Evolutionary conservation across 2,329 filamentous ascomycete species (phyloP), one percentile per base, ranked within the genome.

Genomic region (Xylaria sp.): DNA sequence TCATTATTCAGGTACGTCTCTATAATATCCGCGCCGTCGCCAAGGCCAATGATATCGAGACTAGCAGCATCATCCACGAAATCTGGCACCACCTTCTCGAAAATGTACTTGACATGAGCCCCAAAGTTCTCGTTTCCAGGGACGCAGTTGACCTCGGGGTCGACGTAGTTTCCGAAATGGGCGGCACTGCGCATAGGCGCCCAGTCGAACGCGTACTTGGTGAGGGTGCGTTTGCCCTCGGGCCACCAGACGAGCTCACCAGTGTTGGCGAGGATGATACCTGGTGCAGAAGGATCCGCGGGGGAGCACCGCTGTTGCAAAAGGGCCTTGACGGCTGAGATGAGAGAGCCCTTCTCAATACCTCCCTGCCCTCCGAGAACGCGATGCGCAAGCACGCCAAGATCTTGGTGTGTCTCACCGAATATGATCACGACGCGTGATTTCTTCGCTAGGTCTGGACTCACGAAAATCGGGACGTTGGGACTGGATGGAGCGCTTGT

Each of bases 221-320:
- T 91, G 68, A 97, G 82, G 0, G 89, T 83, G 57, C 86, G 85
- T 60, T 84, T 80, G 1, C 85, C 85, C 60, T 87, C 85, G 46
- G 91, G 88, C 78, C 91, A 93, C 90, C 93, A 97, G 74, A 90
- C 83, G 20, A 92, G 82, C 80, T 97, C 90, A 4, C 93, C 93
- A 4, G 89, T 84, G 76, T 97, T 97, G 53, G 93, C 87, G 30
- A 97, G 82, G 32, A 97, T 81, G 64, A 97, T 81, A 3, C 87
- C 91, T 0, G 85, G 89, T 1, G 81, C 70, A 2, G 77, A 72
- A 0, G 75, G 32, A 23, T 83, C 80, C 0, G 72, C 15, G 0
- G 78, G 70, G 15, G 78, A 80, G 39, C 78, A 78, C 28, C 55
- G 69, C 64, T 83, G 79, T 18, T 73, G 61, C 48, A 75, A 76